Evolutionary conservation across 768 basidiomycete species (phyloP).

Genomic region (Russula lepida): DNA sequence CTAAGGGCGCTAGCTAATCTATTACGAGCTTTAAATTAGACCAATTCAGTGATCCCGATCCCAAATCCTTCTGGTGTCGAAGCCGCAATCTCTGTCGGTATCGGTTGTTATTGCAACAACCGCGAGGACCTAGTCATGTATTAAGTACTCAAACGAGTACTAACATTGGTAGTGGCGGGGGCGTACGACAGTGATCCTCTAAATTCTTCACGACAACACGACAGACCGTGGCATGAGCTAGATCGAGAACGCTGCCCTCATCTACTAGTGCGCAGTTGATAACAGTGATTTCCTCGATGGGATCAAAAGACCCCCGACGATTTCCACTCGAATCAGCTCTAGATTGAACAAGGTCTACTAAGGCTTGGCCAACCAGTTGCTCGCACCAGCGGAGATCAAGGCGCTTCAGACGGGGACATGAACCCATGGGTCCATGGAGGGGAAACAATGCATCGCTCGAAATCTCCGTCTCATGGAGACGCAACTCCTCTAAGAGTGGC

Average conservation of each 20-base stretch:
- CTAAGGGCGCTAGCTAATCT: neutral
- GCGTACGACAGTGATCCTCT: slow-evolving; percentile 51
- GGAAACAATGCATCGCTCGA: slow-evolving; percentile 36
- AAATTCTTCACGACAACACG: slow-evolving; percentile 34
- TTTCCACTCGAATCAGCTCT: slow-evolving; percentile 24
- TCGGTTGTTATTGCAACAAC: slow-evolving; percentile 48
- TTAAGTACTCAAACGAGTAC: neutral
- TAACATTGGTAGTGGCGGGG: neutral
- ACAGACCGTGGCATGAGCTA: slow-evolving; percentile 42
- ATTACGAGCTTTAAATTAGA: slow-evolving; percentile 22
- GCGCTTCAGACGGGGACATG: slow-evolving; percentile 40
- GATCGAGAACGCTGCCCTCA: slow-evolving; percentile 43
- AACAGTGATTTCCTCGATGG: slow-evolving; percentile 40
- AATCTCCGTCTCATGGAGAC: slow-evolving; percentile 52
- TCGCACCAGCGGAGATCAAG: slow-evolving; percentile 56
- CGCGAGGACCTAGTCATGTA: slow-evolving; percentile 32
- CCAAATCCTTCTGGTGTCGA: slow-evolving; percentile 26
- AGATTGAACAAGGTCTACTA: slow-evolving; percentile 42
- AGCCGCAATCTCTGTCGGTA: slow-evolving; percentile 46
- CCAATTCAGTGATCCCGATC: slow-evolving; percentile 14
- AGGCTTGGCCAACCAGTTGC: slow-evolving; percentile 41
- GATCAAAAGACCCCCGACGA: slow-evolving; percentile 16
- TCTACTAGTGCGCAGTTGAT: slow-evolving; percentile 52
- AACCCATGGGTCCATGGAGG: slow-evolving; percentile 32
- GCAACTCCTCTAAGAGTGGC: slow-evolving; percentile 38